Percentiles rank a stretch among this genome's conserved stretches.
phyloP scores from a whole-genome alignment of 352 stramenopile species.

The Globisporangium okanoganense region DNA sequence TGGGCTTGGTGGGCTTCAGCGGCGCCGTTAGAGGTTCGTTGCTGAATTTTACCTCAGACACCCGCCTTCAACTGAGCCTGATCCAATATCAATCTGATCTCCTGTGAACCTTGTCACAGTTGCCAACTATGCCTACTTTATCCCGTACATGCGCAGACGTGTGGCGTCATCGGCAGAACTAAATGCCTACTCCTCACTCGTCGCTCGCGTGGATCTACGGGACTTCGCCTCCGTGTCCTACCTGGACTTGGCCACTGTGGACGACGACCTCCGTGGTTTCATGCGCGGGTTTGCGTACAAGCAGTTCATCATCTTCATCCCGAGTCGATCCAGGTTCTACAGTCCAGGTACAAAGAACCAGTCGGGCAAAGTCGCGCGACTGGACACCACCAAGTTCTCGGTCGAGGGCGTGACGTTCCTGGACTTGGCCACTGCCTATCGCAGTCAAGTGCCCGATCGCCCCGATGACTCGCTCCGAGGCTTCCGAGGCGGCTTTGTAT shows the following conservation, averaged over 20 bases:
- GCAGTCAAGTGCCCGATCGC: conserved; percentile 68
- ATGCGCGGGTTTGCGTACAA: conserved; percentile 70
- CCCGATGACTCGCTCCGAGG: conserved; percentile 55
- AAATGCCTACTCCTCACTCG: conserved; percentile 58
- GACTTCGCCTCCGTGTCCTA: conserved; percentile 52
- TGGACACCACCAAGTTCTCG: conserved; percentile 71
- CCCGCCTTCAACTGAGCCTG: neutral
- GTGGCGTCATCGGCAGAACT: conserved; percentile 28
- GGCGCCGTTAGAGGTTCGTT: conserved; percentile 43
- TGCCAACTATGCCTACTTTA: conserved; percentile 66
- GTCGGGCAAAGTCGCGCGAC: conserved; percentile 64
- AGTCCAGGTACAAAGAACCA: conserved; percentile 22
- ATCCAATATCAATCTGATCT: too few relatives aligned
- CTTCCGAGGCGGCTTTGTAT: conserved; percentile 64
- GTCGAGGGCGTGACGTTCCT: conserved; percentile 39
- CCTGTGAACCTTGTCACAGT: conserved; percentile 31
- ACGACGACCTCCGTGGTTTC: conserved; percentile 59
- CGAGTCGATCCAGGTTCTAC: conserved; percentile 38
- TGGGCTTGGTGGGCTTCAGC: conserved; percentile 63
- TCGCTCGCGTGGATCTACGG: conserved; percentile 57
- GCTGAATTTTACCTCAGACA: neutral
- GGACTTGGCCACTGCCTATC: conserved; percentile 44
- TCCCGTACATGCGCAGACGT: conserved; percentile 59
- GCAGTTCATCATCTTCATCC: conserved; percentile 66
- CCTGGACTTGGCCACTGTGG: conserved; percentile 44